Base-by-base conservation (phyloP, 768 basidiomycete species). In the Auricularia cornea region DNA sequence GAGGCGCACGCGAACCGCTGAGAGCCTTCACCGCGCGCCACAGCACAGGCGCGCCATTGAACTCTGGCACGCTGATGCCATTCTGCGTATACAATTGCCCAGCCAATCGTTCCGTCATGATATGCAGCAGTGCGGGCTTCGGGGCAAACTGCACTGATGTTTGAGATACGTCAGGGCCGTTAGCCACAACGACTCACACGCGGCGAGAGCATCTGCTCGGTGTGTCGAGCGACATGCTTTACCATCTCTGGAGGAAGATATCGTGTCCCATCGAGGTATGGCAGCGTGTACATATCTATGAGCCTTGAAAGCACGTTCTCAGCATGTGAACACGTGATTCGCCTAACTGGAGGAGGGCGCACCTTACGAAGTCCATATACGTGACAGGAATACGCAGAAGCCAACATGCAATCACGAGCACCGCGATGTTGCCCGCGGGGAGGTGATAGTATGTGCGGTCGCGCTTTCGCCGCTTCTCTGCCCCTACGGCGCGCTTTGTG, bases 341-440 rank as follows among this genome's bases (percentile, higher is more conserved):
- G 29, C 38, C 60, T 11, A 6, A 12, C 33, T 38, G 41, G 60
- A 35, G 63, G 63, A 63, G 65, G 31, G 71, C 86, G 66, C 69
- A 90, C 94, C 78, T 79, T 52, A 86, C 80, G 59, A 96, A 81
- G 70, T 97, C 93, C 68, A 80, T 81, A 68, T 86, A 89, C 68
- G 89, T 76, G 12, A 90, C 77, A 0, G 94, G 92, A 40, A 94
- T 72, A 23, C 94, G 81, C 72, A 95, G 70, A 26, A 83, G 85
- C 91, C 91, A 94, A 66, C 88, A 89, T 2, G 83, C 89, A 3
- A 94, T 72, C 20, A 89, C 76, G 3, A 96, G 77, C 48, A 94
- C 80, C 3, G 87, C 84, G 32, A 97, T 76, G 31, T 79, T 84
- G 60, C 80, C 80, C 30, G 75, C 77, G 1, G 81, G 78, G 11